phyloP scores from a whole-genome alignment of 306 rosid species.

The Senna siamea region DNA sequence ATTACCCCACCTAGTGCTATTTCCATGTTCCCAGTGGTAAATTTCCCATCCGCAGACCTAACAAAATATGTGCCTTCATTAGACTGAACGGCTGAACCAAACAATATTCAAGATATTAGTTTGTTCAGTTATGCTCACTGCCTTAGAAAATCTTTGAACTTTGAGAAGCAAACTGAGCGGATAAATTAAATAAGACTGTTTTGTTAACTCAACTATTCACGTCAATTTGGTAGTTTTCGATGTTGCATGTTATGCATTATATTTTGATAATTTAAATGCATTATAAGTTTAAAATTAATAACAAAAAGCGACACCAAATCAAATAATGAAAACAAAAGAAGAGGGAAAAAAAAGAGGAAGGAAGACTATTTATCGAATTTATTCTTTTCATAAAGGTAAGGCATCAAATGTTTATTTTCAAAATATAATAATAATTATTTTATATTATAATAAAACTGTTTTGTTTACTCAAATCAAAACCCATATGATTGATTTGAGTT shows the following conservation, averaged over 20 bases:
- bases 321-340: background rate
- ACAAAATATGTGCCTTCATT: too few species aligned
- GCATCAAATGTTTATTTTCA: too few species aligned
- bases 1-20: too few species aligned
- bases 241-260: background rate
- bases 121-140: conserved; percentile 4
- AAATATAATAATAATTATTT: too few species aligned
- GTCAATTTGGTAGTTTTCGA: background rate
- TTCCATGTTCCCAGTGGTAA: too few species aligned
- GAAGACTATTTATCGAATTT: too few species aligned
- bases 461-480: too few species aligned
- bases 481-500: too few species aligned
- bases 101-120: background rate
- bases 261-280: background rate
- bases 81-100: background rate
- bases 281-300: background rate
- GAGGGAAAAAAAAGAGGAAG: too few species aligned
- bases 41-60: background rate
- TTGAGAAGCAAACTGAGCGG: background rate
- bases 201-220: background rate
- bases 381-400: too few species aligned
- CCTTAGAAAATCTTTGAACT: background rate
- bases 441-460: too few species aligned
- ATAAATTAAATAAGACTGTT: background rate
- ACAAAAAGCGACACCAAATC: background rate